Evolutionary conservation across 257 asterid species (phyloP).

Genomic region (Ballota nigra): DNA sequence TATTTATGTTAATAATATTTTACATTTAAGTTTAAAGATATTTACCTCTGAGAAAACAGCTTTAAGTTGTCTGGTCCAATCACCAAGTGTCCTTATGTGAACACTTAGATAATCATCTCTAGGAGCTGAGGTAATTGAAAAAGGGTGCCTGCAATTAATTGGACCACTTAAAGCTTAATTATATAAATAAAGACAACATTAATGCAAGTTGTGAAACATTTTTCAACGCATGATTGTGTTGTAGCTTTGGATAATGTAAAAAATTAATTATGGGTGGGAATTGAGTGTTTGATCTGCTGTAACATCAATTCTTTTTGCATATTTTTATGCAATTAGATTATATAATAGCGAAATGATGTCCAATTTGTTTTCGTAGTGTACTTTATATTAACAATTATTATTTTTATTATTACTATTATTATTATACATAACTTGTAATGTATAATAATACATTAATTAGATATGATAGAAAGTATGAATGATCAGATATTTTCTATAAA

Average conservation of each 20-base stretch:
- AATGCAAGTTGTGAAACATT: constrained; percentile 8
- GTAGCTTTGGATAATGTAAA: constrained; percentile 17
- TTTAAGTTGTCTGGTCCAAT: constrained; percentile 85
- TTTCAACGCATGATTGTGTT: constrained; percentile 7
- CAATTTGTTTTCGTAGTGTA: neutral
- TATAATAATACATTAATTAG: neutral
- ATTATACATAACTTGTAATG: neutral
- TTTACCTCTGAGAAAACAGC: constrained; percentile 66
- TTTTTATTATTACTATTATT: neutral
- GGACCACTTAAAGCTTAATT: constrained; percentile 13
- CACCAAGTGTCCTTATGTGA: constrained; percentile 77
- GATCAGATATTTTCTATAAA: too few species aligned
- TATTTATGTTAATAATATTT: too few species aligned
- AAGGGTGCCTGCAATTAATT: constrained; percentile 73
- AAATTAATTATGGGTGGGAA: neutral
- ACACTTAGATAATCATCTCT: constrained; percentile 81
- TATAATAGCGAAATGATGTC: neutral
- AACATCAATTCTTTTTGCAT: neutral
- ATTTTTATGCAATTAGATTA: neutral
- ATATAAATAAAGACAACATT: neutral
- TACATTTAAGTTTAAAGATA: neutral
- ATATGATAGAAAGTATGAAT: neutral
- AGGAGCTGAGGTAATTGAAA: constrained; percentile 85
- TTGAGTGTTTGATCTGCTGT: neutral
- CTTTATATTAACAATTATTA: neutral